Percentiles rank a stretch among this genome's conserved stretches.
phyloP scores from a whole-genome alignment of 352 stramenopile genomes.

The Phytopythium delawarense region DNA sequence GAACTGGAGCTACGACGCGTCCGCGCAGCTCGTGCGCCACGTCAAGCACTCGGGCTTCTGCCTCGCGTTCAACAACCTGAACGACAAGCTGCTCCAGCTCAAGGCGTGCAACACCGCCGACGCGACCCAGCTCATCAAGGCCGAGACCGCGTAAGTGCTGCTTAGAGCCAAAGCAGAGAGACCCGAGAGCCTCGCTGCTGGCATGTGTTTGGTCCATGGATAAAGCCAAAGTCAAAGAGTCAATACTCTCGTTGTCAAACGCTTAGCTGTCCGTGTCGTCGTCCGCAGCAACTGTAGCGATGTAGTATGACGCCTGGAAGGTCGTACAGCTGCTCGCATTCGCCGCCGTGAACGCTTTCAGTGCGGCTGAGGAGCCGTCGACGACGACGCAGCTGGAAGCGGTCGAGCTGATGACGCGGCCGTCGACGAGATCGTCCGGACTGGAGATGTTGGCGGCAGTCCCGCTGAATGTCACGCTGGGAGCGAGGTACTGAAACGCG shows the following conservation, averaged over 20 bases:
- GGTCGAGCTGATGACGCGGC: background rate
- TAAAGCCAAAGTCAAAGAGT: background rate
- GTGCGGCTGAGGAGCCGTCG: background rate
- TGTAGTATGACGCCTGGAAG: background rate
- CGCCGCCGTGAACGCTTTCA: background rate
- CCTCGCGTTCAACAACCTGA: conserved; percentile 41
- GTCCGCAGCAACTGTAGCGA: background rate
- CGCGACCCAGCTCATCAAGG: conserved; percentile 34
- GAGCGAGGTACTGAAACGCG: background rate
- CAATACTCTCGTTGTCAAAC: background rate
- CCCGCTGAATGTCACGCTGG: background rate
- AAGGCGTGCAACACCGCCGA: conserved; percentile 40
- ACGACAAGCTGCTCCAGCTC: conserved; percentile 39
- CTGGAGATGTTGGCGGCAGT: background rate
- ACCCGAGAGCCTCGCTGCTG: background rate
- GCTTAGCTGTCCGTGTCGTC: background rate
- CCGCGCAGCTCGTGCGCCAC: conserved; percentile 40
- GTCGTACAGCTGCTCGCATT: conserved; percentile 3
- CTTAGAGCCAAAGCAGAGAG: background rate
- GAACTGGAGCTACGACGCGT: conserved; percentile 47
- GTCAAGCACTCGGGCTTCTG: conserved; percentile 44
- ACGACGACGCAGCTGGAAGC: background rate
- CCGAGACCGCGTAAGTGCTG: conserved; percentile 19
- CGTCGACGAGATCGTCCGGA: background rate
- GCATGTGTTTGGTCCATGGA: background rate